Base-by-base conservation (phyloP, 2,329 filamentous ascomycete species). In the Aphanoascus verrucosus region DNA sequence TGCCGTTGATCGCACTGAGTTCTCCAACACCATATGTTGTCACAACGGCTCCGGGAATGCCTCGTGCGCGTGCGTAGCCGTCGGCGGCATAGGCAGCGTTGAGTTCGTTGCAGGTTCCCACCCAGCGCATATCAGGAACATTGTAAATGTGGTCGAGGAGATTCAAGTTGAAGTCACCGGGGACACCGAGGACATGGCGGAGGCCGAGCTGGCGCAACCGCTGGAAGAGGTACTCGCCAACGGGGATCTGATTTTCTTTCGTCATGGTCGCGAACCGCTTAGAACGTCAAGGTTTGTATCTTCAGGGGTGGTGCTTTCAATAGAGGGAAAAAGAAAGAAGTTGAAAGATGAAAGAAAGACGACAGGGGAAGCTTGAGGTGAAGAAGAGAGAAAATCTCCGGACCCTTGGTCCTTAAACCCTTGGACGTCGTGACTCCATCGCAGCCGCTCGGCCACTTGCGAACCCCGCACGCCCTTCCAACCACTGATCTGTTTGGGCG, bases 311-410 rank as follows among this genome's bases (percentile, higher is more conserved):
- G 7, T 28, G 23, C 23, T 32, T 19, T 19, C 28, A 17, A 20
- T 40, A 49, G 17, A n/a, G 19, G 23, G 23, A 23, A 14, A 12
- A 35, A 32, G 14, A 35, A 20, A 41, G 38, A 15, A 12, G 17
- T 35, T 19, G n/a, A 35, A n/a, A n/a, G 6, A 20, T 19, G 19
- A 35, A 20, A 37, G 17, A 44, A 44, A 17, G 35, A 78, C 79
- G 59, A 85, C 82, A 1, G 80, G 77, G 48, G 86, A 93, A 91
- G 61, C 71, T 80, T 45, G 91, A 96, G 71, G 86, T 89, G 11
- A 80, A 84, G 60, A 80, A 84, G 49, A 83, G 89, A 79, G 28
- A 46, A 52, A 46, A 31, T 52, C 50, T 45, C 50, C 48, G 48
- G 38, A 17, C 15, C 28, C 48, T 42, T 32, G 37, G 8, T 34